Evolutionary conservation across 768 basidiomycete species (phyloP), one percentile per base, ranked within the genome.

Genomic region (Sporobolomyces phaffii): DNA sequence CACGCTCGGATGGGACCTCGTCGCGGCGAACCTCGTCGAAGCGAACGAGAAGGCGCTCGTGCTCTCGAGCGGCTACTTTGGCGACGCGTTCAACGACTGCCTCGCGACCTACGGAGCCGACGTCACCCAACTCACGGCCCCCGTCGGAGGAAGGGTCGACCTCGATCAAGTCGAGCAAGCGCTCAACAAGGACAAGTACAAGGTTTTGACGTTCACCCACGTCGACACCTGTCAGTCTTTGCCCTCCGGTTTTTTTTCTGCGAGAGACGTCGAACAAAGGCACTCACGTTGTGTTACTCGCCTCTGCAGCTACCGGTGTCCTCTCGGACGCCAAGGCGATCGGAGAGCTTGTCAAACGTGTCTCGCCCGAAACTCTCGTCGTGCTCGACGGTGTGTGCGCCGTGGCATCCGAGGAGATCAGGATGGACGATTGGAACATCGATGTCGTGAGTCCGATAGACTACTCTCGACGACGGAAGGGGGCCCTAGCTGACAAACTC

Each of bases 371-470:
- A 15, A 91, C 92, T 1, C 81, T 99, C 67, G 88, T 90, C 71
- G 65, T 89, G 11, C 81, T 91, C 64, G 96, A 99, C 75, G 90
- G 85, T n/a, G 96, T 99, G 31, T 99, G 96, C 79, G 87, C 91
- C 2, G 91, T 97, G 20, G 96, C 90, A 8, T 90, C 87, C 73
- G 96, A 98, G 77, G 91, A 97, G 77, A 92, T 99, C 73, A 84
- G 82, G 49, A 88, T 96, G 81, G 96, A 98, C 73, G 86, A 84
- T 3, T 98, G 96, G 96, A 86, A 83, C 29, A 81, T 98, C 59
- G 96, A 99, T 72, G 85, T 92, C 41, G 87, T 98, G 29, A 34
- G 69, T 50, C 15, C 22, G 5, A 10, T 13, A 28, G 2, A 5
- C 51, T 20, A 1, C 1, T 40, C 45, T 24, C 14, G 24, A 34